phyloP scores from a whole-genome alignment of 1,284 basidiomycete genomes.

The Ganoderma boninense region DNA sequence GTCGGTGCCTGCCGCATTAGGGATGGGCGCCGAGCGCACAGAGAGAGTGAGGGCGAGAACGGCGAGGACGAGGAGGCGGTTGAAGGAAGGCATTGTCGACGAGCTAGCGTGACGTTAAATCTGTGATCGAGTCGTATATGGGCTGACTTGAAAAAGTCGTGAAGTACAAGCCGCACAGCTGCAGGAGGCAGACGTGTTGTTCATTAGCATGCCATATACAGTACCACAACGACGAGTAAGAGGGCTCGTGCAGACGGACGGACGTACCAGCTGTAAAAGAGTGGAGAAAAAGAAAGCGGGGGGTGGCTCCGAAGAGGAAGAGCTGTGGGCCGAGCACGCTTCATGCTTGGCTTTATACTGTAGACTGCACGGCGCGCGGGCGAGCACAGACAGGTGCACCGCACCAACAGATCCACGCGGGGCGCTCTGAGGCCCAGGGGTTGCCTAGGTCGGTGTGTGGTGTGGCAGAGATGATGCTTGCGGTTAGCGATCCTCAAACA shows the following conservation, averaged over 20 bases:
- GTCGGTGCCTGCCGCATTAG: not conserved
- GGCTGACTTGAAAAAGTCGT: not conserved
- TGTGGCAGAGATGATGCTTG: not conserved
- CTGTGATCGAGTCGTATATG: slow-evolving; percentile 1
- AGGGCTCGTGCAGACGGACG: not conserved
- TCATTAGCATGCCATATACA: not conserved
- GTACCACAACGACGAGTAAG: not conserved
- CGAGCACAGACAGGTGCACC: not conserved
- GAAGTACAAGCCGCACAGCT: not conserved
- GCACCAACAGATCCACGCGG: not conserved
- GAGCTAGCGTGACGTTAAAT: slow-evolving; percentile 1
- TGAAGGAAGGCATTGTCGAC: slow-evolving; percentile 3
- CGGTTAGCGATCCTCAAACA: not conserved
- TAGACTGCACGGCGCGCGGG: not conserved
- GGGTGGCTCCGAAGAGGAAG: not conserved
- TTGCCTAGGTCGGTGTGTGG: not conserved
- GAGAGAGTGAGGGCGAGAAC: not conserved
- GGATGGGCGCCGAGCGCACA: not conserved
- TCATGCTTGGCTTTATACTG: not conserved
- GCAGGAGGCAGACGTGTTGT: not conserved
- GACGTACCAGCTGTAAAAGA: not conserved
- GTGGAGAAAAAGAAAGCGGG: not conserved
- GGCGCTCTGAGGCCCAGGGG: not conserved
- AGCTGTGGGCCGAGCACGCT: not conserved
- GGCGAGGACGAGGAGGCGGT: slow-evolving; percentile 2